Evolutionary conservation across 805 yeast species (phyloP).

Genomic region (Candida maris): DNA sequence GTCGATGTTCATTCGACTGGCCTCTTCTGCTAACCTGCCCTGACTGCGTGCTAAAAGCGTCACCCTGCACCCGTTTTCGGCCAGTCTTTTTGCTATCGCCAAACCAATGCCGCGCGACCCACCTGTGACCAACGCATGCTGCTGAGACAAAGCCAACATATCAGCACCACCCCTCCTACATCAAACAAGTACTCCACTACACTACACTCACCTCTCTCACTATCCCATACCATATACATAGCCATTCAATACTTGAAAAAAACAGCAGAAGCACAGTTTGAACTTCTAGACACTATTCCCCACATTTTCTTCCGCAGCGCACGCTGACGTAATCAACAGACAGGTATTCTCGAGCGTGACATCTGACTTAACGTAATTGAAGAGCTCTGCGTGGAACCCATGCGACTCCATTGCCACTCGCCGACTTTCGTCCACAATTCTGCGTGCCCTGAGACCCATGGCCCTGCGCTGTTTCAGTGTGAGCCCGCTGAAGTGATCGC

Average conservation of each 20-base stretch:
- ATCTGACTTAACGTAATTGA: constrained; percentile 53
- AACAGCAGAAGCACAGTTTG: constrained; percentile 3
- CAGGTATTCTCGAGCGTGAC: constrained; percentile 64
- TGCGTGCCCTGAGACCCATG: constrained; percentile 65
- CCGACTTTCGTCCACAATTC: constrained; percentile 74
- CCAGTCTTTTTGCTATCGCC: constrained; percentile 48
- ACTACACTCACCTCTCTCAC: too few species aligned
- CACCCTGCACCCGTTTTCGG: constrained; percentile 48
- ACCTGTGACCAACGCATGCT: constrained; percentile 56
- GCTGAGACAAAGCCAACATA: constrained; percentile 16
- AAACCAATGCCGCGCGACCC: constrained; percentile 69
- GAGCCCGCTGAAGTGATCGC: constrained; percentile 46
- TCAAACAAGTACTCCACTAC: too few species aligned
- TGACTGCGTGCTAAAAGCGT: constrained; percentile 50
- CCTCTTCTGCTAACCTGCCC: constrained; percentile 30
- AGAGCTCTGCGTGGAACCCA: constrained; percentile 46
- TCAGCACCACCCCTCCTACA: too few species aligned
- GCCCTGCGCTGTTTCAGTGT: constrained; percentile 46
- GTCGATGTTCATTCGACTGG: constrained; percentile 14
- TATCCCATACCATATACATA: too few species aligned
- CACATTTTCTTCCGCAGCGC: too few species aligned
- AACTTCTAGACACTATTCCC: not conserved
- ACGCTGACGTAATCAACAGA: constrained; percentile 36
- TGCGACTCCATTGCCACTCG: constrained; percentile 39
- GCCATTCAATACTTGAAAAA: too few species aligned